phyloP scores from a whole-genome alignment of 2,329 filamentous ascomycete genomes.

The Coniosporium tulheliwenetii region DNA sequence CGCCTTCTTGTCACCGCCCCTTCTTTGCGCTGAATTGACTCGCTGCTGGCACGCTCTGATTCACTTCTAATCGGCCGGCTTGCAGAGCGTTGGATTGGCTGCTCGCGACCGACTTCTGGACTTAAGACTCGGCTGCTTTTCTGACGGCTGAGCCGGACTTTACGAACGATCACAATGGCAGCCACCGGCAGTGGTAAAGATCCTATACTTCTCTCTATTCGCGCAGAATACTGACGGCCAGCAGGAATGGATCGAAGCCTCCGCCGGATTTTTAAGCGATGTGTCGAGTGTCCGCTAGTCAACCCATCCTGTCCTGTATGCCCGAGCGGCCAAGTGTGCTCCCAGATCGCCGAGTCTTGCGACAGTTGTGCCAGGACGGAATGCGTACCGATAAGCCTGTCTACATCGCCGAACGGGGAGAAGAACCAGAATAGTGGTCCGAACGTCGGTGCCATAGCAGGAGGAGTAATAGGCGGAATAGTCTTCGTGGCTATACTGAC shows the following conservation, averaged over 20 bases:
- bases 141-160: too few relatives aligned
- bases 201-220: too few relatives aligned
- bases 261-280: slow-evolving; percentile 37
- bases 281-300: slow-evolving; percentile 37
- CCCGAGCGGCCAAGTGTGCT: slow-evolving; percentile 37
- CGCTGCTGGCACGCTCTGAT: too few relatives aligned
- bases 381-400: slow-evolving; percentile 32
- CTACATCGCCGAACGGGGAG: slow-evolving; percentile 15
- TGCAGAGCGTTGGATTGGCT: too few relatives aligned
- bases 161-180: too few relatives aligned
- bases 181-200: too few relatives aligned
- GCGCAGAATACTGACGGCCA: too few relatives aligned
- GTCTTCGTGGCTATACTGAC: slow-evolving; percentile 56
- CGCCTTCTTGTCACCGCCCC: too few relatives aligned
- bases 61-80: too few relatives aligned
- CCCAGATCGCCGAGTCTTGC: slow-evolving; percentile 44
- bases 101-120: too few relatives aligned
- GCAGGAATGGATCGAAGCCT: slow-evolving; percentile 1
- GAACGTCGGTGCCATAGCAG: slow-evolving; percentile 73
- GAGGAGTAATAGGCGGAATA: slow-evolving; percentile 77
- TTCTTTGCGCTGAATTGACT: too few relatives aligned
- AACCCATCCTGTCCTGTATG: slow-evolving; percentile 47
- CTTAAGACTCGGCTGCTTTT: too few relatives aligned
- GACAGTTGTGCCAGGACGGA: slow-evolving; percentile 40
- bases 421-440: slow-evolving; percentile 27